Conservation (phyloP, 768 basidiomycete species). For the Termitomyces sp. region DNA sequence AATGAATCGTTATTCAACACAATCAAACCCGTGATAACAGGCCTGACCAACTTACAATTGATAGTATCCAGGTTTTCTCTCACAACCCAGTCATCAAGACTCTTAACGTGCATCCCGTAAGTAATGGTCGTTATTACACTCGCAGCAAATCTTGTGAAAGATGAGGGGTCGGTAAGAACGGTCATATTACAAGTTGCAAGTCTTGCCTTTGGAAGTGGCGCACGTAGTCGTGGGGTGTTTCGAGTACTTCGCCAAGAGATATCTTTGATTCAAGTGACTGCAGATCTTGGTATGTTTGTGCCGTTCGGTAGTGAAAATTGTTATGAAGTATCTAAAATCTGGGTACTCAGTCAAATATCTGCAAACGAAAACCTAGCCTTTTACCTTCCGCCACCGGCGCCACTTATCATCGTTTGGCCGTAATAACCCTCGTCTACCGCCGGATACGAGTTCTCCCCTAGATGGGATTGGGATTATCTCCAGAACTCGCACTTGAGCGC, state of each 20-base stretch:
- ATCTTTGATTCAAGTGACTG: constrained; percentile 47
- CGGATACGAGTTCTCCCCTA: constrained; percentile 44
- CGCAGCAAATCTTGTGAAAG: constrained; percentile 35
- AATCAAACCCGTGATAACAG: neutral
- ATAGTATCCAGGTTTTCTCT: constrained; percentile 41
- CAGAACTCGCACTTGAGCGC: neutral
- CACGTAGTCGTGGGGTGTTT: constrained; percentile 35
- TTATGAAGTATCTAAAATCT: constrained; percentile 36
- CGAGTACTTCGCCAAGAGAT: constrained; percentile 36
- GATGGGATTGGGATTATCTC: neutral
- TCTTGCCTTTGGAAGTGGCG: constrained; percentile 36
- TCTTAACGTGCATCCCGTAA: constrained; percentile 40
- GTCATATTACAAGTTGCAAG: neutral
- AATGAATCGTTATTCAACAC: neutral
- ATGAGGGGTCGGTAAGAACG: neutral
- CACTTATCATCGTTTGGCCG: constrained; percentile 40
- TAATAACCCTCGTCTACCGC: constrained; percentile 43
- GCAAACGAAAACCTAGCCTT: neutral
- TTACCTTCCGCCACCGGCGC: constrained; percentile 45
- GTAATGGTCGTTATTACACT: constrained; percentile 42
- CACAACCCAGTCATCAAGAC: constrained; percentile 44
- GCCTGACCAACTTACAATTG: constrained; percentile 30
- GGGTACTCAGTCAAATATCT: too few species aligned
- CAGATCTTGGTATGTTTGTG: constrained; percentile 41
- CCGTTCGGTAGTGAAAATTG: constrained; percentile 37